phyloP scores from a whole-genome alignment of 2,329 filamentous ascomycete species.

The Botrytis elliptica region DNA sequence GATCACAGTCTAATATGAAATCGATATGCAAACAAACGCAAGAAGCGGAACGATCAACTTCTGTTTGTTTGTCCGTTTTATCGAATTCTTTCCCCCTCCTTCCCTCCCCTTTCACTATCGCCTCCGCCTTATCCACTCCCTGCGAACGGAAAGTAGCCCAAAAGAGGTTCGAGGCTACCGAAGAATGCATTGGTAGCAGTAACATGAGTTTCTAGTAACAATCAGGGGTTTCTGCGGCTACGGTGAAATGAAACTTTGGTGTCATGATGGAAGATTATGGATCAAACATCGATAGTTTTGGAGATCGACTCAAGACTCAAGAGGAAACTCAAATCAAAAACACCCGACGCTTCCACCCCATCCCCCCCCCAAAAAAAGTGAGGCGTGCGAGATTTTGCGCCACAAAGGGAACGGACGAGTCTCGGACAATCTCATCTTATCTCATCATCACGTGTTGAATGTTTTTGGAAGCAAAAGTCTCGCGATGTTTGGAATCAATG shows the following conservation, averaged over 20 bases:
- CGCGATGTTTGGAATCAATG: not conserved
- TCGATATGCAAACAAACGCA: conserved; percentile 13
- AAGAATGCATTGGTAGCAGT: conserved; percentile 9
- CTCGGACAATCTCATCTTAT: not conserved
- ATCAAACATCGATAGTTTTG: conserved; percentile 21
- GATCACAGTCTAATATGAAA: conserved; percentile 10
- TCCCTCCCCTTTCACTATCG: not conserved
- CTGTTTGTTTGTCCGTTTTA: not conserved
- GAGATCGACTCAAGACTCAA: not conserved
- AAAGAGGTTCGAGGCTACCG: conserved; percentile 8
- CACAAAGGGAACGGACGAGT: not conserved
- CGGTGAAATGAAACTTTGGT: conserved; percentile 10
- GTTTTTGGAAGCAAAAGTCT: not conserved
- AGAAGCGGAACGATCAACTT: not conserved
- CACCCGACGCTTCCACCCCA: not conserved
- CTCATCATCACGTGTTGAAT: not conserved
- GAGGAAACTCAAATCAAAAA: not conserved
- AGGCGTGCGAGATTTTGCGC: conserved; percentile 14
- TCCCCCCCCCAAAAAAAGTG: not conserved
- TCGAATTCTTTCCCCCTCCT: not conserved
- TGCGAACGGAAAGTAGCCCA: not conserved
- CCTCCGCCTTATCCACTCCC: not conserved
- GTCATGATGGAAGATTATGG: conserved; percentile 9
- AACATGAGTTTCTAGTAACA: not conserved
- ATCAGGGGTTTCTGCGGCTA: not conserved